Evolutionary conservation across 805 yeast genomes (phyloP).

Genomic region (Diddensiella caesifluorescens): DNA sequence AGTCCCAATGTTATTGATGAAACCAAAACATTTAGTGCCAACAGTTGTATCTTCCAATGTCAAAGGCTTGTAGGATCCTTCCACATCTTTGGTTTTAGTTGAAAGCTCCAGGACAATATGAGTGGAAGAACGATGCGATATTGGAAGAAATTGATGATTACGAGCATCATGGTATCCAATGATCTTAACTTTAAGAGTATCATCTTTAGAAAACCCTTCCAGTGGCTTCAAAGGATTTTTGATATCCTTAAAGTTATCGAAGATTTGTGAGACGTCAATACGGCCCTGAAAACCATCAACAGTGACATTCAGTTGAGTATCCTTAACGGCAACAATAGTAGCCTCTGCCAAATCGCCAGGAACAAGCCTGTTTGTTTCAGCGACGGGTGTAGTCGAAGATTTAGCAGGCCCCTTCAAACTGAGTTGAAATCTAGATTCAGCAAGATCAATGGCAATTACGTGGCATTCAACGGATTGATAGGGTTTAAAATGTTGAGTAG

Average conservation of each 20-base stretch:
- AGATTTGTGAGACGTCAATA: conserved; percentile 68
- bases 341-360: conserved; percentile 63
- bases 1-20: conserved; percentile 56
- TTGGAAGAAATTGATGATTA: conserved; percentile 61
- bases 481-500: conserved; percentile 48
- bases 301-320: conserved; percentile 66
- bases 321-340: conserved; percentile 54
- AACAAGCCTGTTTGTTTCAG: conserved; percentile 45
- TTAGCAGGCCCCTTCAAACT: conserved; percentile 62
- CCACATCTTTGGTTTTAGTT: conserved; percentile 42
- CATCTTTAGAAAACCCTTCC: conserved; percentile 49
- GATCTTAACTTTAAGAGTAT: conserved; percentile 54
- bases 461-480: conserved; percentile 69
- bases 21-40: conserved; percentile 53
- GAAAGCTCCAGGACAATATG: conserved; percentile 61
- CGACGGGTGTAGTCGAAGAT: conserved; percentile 55
- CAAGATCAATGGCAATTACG: conserved; percentile 63
- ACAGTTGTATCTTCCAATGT: conserved; percentile 40
- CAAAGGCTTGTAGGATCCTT: conserved; percentile 30
- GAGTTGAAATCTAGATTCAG: conserved; percentile 63
- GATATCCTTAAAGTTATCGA: conserved; percentile 49
- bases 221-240: conserved; percentile 55
- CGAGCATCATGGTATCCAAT: conserved; percentile 74
- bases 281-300: conserved; percentile 78
- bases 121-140: conserved; percentile 52